Evolutionary conservation across 371 early-diverging fungal genomes (phyloP).

Genomic region (Scutellospora calospora): DNA sequence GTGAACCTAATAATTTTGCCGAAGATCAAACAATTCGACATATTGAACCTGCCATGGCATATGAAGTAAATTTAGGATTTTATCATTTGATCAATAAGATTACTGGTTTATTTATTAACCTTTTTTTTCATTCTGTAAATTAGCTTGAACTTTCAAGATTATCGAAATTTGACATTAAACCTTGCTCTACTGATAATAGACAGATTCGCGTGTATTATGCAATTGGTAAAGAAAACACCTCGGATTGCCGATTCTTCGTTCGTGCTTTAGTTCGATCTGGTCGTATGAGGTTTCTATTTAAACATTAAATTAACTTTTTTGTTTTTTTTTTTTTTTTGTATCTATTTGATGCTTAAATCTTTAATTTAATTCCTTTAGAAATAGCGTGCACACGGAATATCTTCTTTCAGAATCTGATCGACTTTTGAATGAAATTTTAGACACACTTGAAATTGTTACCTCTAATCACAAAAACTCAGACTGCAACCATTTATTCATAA

Average conservation of each 20-base stretch:
- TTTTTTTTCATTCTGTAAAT: no score
- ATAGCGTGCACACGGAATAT: constrained; percentile 88
- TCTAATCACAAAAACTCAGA: constrained; percentile 92
- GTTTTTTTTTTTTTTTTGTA: no score
- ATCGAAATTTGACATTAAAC: constrained; percentile 95
- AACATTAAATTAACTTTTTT: no score
- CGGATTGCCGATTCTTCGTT: constrained; percentile 96
- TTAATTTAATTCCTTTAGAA: constrained; percentile 63
- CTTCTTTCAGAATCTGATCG: constrained; percentile 94
- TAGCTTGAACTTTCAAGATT: constrained; percentile 92
- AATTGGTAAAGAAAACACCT: constrained; percentile 91
- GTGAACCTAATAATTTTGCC: constrained; percentile 82
- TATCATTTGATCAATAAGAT: no score
- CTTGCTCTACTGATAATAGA: constrained; percentile 91
- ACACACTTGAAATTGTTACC: constrained; percentile 92
- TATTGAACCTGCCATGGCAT: constrained; percentile 97
- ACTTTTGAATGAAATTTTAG: constrained; percentile 91
- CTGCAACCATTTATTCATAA: constrained; percentile 98
- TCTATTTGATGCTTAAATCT: no score
- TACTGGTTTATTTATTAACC: no score
- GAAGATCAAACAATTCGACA: constrained; percentile 97
- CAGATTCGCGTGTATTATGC: constrained; percentile 97
- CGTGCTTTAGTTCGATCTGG: constrained; percentile 96
- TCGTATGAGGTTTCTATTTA: constrained; percentile 46
- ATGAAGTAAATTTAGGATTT: constrained; percentile 59